Base-by-base conservation (phyloP, 352 stramenopile species). In the Pythium biforme region DNA sequence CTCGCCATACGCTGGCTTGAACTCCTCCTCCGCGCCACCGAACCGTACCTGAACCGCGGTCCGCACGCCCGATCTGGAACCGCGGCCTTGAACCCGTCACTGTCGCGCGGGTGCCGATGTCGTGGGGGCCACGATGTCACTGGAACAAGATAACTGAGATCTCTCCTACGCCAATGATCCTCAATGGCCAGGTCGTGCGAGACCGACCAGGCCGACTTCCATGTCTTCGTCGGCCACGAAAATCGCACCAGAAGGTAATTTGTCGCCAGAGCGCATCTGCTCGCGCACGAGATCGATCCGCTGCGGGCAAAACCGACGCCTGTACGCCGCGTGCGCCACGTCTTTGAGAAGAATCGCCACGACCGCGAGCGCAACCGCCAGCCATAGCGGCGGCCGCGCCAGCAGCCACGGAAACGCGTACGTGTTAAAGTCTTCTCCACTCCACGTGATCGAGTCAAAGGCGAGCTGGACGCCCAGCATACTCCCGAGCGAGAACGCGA, bases 331-430 rank as follows among this genome's bases (percentile, higher is more conserved):
- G 53, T 82, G 88, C n/a, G 86, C 67, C 4, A 89, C 77, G 56
- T 93, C 77, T 56, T 91, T 92, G 7, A 69, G 9, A 26, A 88
- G 40, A 59, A 93, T 75, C 9, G 67, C 81, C 11, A 83, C 75
- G 20, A 89, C 55, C 0, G 82, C 76, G 53, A 93, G 78, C 22
- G 89, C 33, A 62, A 90, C 78, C 2, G 82, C 77, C 15, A 93
- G 64, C 84, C 84, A 93, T 57, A 89, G 81, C 58, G 80, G 68
- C 14, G 66, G 31, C 4, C 73, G 72, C 4, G 49, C 75, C 33
- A 91, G 88, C 48, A 89, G 65, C 82, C 84, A 91, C 27, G 82
- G 80, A 55, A 91, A 87, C 40, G 84, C 76, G 59, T 89, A 77
- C 22, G 79, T 89, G 48, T 89, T 69, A 51, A 88, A 91, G n/a